Evolutionary conservation across 805 yeast species (phyloP).

Genomic region (Cyberlindnera lachancei): DNA sequence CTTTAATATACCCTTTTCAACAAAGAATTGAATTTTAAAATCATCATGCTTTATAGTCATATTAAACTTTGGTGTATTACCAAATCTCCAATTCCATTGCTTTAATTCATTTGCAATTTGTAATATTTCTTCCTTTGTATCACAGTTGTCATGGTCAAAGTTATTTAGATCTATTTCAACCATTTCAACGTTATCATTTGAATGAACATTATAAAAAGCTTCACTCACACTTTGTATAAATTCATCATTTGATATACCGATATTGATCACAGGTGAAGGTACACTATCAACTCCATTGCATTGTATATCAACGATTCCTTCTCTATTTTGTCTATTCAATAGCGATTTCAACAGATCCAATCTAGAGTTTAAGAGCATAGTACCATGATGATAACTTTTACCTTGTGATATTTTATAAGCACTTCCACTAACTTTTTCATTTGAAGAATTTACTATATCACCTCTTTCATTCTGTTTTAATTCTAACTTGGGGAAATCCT

Average conservation of each 20-base stretch:
- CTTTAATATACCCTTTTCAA: constrained; percentile 42
- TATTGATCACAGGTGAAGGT: constrained; percentile 68
- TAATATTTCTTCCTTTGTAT: too few relatives aligned
- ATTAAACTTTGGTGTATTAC: constrained; percentile 68
- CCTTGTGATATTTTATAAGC: constrained; percentile 83
- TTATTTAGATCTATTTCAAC: constrained; percentile 22
- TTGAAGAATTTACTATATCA: constrained; percentile 52
- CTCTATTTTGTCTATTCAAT: constrained; percentile 35
- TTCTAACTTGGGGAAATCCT: constrained; percentile 4
- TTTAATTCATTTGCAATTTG: constrained; percentile 34
- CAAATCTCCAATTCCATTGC: constrained; percentile 70
- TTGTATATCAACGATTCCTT: constrained; percentile 35
- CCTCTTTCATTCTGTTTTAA: constrained; percentile 65
- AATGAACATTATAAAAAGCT: constrained; percentile 22
- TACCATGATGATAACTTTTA: constrained; percentile 89
- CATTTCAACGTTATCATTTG: constrained; percentile 18
- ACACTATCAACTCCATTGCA: constrained; percentile 63
- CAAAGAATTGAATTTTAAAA: constrained; percentile 30
- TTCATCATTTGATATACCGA: constrained; percentile 36
- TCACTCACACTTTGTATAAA: constrained; percentile 34
- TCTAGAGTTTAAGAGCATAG: constrained; percentile 73
- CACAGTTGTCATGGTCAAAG: constrained; percentile 16
- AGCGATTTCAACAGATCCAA: constrained; percentile 53
- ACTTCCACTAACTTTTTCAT: constrained; percentile 78
- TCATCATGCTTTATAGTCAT: constrained; percentile 35